Percentiles rank a stretch among this genome's conserved stretches.
These are phyloP conservation scores for Daedalea quercina DNA, from an alignment of 768 basidiomycete species.

Conservation along the genomic window DNA sequence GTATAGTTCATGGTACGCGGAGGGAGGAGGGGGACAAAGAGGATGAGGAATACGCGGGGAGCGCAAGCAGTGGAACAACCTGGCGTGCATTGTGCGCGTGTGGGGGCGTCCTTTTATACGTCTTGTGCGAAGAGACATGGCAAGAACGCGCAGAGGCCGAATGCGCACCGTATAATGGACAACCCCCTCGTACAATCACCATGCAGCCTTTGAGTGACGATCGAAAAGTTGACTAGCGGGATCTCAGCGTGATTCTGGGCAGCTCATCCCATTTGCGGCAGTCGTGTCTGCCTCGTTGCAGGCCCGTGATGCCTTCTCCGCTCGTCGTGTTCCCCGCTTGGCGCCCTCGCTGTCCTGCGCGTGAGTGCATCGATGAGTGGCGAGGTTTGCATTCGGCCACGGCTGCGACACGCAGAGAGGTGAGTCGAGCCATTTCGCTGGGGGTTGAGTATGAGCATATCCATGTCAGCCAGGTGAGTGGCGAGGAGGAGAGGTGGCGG, in stretches of 20 bases:
- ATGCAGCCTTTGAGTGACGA: background rate
- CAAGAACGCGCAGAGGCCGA: background rate
- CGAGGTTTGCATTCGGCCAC: background rate
- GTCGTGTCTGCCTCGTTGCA: background rate
- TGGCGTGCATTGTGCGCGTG: background rate
- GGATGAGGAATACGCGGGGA: background rate
- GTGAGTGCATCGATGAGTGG: background rate
- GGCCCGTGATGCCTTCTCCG: background rate
- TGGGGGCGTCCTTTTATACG: background rate
- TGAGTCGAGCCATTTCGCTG: background rate
- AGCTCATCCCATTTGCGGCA: background rate
- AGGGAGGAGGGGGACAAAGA: too few species aligned
- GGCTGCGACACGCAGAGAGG: background rate
- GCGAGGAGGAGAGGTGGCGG: too few species aligned
- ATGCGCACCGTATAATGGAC: background rate
- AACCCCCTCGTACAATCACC: background rate
- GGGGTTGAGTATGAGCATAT: background rate
- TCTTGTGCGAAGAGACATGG: background rate
- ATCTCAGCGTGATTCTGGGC: background rate
- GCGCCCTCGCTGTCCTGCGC: background rate
- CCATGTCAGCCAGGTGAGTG: too few species aligned
- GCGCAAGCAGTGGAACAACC: background rate
- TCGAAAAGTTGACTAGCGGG: background rate
- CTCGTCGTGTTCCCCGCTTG: background rate
- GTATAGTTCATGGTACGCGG: background rate